phyloP scores from a whole-genome alignment of 805 yeast genomes.

The Cyberlindnera maclurae region DNA sequence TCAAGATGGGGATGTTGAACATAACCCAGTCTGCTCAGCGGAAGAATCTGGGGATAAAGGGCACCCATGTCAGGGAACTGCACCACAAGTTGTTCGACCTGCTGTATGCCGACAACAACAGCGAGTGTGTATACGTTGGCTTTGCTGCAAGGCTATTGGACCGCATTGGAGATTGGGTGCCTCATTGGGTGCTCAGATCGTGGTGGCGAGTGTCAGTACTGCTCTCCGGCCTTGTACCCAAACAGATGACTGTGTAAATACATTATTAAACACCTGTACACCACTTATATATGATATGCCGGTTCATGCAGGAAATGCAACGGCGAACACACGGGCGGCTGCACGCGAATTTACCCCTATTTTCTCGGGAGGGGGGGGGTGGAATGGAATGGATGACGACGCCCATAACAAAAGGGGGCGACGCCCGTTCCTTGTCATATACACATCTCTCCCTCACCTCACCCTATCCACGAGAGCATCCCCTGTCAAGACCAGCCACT shows the following conservation, averaged over 20 bases:
- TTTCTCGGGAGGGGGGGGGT: background rate
- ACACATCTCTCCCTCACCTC: too few species aligned
- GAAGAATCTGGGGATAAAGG: slow-evolving; percentile 17
- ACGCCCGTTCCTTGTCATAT: too few species aligned
- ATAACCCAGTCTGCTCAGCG: slow-evolving; percentile 22
- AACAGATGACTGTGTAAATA: background rate
- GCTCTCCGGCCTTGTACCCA: background rate
- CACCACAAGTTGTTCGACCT: slow-evolving; percentile 22
- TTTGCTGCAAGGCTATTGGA: slow-evolving; percentile 18
- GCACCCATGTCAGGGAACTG: slow-evolving; percentile 14
- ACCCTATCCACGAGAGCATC: too few species aligned
- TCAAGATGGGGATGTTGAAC: slow-evolving; percentile 41
- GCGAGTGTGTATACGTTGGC: slow-evolving; percentile 17
- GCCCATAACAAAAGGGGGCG: too few species aligned
- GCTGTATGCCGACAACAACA: slow-evolving; percentile 14
- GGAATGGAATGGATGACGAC: too few species aligned
- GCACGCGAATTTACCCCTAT: background rate
- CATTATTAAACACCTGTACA: too few species aligned
- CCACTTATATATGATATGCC: too few species aligned
- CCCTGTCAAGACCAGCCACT: too few species aligned
- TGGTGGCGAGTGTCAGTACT: too few species aligned
- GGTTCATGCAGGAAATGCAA: too few species aligned
- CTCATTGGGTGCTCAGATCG: slow-evolving; percentile 14
- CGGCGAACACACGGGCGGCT: too few species aligned
- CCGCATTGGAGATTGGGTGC: slow-evolving; percentile 15